Evolutionary conservation across 2,329 filamentous ascomycete genomes (phyloP), one percentile per base, ranked within the genome.

Genomic region (Penicillium sclerotigenum): DNA sequence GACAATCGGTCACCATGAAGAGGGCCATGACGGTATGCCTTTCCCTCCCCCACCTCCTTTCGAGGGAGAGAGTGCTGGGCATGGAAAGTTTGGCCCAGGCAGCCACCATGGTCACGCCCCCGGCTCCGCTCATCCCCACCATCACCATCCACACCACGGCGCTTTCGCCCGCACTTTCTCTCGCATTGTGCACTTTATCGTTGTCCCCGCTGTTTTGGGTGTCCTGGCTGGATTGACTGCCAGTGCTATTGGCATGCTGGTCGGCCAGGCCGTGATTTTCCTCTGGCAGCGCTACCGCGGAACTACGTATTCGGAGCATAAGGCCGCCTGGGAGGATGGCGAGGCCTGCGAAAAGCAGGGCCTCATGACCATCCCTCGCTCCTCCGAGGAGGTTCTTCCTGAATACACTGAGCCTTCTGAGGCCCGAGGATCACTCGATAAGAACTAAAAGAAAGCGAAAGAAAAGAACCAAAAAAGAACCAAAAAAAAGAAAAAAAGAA

Each of bases 221-320:
- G 69, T 80, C 31, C 65, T 77, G 26, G 76, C 77, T 28, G 77
- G 77, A 54, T 63, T 80, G 52, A 69, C 73, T 41, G 77, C 77
- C 28, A 77, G 74, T 57, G 75, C 74, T 10, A 60, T 80, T 41
- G 78, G 77, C 45, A 77, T 79, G 74, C 64, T 80, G n/a, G 68
- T 79, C 42, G 77, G 77, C 29, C 77, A 79, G 64, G 62, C 71
- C 29, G 70, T 79, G 40, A 69, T 77, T 29, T 78, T 75, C 64
- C 47, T 80, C 43, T 79, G 78, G 76, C 68, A 72, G 47, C 73
- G 72, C 54, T 73, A 71, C 61, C 74, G 71, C 47, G 71, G 72
- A 22, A 66, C 66, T 46, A 58, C 65, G 26, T 62, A 59, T 28
- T 54, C 63, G 45, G 65, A 70, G 41, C 62, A 66, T 52, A 59